Evolutionary conservation across 768 basidiomycete genomes (phyloP), one percentile per base, ranked within the genome.

Genomic region (Leccinellum albellum): DNA sequence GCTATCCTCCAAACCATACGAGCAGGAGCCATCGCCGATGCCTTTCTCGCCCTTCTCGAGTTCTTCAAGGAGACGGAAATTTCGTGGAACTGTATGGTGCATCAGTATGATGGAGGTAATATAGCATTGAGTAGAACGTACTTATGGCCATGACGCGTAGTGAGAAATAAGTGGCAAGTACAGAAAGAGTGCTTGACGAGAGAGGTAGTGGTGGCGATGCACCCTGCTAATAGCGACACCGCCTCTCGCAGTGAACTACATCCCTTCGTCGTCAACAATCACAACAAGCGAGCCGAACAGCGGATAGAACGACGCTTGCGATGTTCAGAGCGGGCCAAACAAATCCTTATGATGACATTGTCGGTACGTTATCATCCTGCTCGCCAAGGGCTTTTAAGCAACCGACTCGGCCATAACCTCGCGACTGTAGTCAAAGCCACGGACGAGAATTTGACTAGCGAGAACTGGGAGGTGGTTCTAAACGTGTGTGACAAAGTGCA

Each of bases 11-110:
- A 99, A 78, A 40, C 97, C 97, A 67, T 98, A 99, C 20, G 94
- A 96, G 78, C 94, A 97, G 17, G 91, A 93, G 54, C 95, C 96
- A 76, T 98, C 96, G 61, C 96, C 96, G 71, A 98, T 94, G 52
- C 97, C 97, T 74, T 99, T 99, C 81, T 99, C 97, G 68, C 97
- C 97, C 76, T 98, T 98, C 74, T 99, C 97, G 62, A 99, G 89
- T 78, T 99, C 97, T 71, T 97, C 97, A 37, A 99, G 85, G 21
- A 98, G 85, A 50, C 91, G 84, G 79, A 98, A 98, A 76, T 95
- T 98, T 69, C 96, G 83, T 26, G 96, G 96, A 60, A 99, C 96
- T 98, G 68, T 21, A 12, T 46, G 20, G n/a, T 17, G n/a, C 26
- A 23, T 61, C 13, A 62, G 60, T 42, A 42, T 6, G 5, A 9